A percentile compares a stretch with the other conserved stretches of the same genome.
Evolutionary conservation across 2,329 filamentous ascomycete species (phyloP).

Genomic region (Ceratocystis eucalypticola): DNA sequence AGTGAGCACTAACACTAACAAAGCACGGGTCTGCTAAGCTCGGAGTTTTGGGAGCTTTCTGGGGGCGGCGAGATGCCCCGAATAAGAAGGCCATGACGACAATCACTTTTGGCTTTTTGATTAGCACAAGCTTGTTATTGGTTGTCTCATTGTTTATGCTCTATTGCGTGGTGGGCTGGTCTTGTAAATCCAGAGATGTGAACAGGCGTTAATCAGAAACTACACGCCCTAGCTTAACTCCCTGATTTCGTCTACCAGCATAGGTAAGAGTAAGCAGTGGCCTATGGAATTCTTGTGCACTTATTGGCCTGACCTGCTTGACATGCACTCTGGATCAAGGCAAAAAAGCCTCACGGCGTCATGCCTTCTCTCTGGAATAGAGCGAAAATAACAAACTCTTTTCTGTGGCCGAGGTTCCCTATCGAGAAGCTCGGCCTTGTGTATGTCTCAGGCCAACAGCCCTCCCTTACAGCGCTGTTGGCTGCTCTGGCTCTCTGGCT

Average conservation of each 20-base stretch:
- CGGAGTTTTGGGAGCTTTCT: neutral
- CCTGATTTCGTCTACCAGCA: neutral
- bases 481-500: neutral
- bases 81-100: neutral
- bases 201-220: too few species aligned
- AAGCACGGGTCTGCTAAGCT: neutral
- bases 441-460: neutral
- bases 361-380: neutral
- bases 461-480: neutral
- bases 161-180: too few species aligned
- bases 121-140: too few species aligned
- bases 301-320: too few species aligned
- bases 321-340: too few species aligned
- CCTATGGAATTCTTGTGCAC: too few species aligned
- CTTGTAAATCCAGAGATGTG: too few species aligned
- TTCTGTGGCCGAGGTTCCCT: neutral
- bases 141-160: too few species aligned
- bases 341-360: neutral
- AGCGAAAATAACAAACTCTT: neutral
- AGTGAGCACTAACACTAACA: neutral
- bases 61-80: neutral
- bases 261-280: too few species aligned
- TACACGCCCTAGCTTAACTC: neutral
- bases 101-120: neutral
- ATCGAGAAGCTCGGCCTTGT: neutral